These are phyloP conservation scores for Malassezia pachydermatis DNA, from an alignment of 1,284 basidiomycete genomes.

Conservation along the genomic window DNA sequence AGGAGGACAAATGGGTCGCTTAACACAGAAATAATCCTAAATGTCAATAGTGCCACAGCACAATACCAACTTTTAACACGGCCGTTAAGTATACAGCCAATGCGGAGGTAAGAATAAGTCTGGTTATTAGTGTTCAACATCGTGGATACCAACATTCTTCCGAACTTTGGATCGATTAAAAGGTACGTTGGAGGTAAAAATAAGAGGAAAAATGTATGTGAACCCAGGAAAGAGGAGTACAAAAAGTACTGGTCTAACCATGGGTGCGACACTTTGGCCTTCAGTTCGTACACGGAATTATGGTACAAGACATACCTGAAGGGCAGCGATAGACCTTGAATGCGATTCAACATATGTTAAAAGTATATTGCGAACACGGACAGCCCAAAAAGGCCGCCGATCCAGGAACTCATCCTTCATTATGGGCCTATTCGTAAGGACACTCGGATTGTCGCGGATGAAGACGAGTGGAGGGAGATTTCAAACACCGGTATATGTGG, in stretches of 20 bases:
- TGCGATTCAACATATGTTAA: not conserved
- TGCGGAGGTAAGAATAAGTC: conserved; percentile 57
- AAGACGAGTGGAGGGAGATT: too few relatives aligned
- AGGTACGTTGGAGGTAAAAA: conserved; percentile 76
- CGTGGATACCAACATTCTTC: conserved; percentile 58
- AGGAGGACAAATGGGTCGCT: conserved; percentile 80
- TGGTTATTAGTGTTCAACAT: conserved; percentile 7
- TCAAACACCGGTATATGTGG: too few relatives aligned
- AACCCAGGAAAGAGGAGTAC: conserved; percentile 67
- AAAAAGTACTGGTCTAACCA: conserved; percentile 79
- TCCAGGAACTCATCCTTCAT: too few relatives aligned
- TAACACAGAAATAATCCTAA: conserved; percentile 72
- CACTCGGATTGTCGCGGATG: too few relatives aligned
- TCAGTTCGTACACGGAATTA: not conserved
- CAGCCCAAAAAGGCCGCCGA: not conserved
- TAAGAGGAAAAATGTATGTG: conserved; percentile 90
- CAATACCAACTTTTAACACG: conserved; percentile 56
- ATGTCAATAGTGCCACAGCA: not conserved
- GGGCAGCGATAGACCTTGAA: not conserved
- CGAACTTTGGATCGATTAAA: conserved; percentile 65
- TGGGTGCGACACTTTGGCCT: conserved; percentile 46
- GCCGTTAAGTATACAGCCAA: conserved; percentile 74
- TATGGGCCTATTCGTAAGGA: too few relatives aligned
- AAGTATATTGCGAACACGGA: not conserved
- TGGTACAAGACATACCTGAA: conserved; percentile 3